Evolutionary conservation across 306 rosid species (phyloP).

Genomic region (Adenanthera pavonina): DNA sequence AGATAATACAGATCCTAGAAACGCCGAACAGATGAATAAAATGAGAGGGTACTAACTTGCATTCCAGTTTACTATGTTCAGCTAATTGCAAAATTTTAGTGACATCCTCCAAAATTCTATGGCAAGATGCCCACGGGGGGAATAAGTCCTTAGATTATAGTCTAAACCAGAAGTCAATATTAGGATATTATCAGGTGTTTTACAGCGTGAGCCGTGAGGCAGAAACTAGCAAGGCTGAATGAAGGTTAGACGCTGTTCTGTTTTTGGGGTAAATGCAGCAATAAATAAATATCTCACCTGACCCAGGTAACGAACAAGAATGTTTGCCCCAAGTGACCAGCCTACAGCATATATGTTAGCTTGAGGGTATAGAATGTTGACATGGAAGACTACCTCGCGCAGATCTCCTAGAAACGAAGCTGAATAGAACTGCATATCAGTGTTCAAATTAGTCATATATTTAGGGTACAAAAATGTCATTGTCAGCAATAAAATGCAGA

Average conservation of each 20-base stretch:
- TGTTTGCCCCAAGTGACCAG: constrained; percentile 98
- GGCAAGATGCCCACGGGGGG: background rate
- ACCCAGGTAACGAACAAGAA: constrained; percentile 91
- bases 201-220: background rate
- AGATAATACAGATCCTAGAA: background rate
- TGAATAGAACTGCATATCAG: constrained; percentile 91
- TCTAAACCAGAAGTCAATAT: background rate
- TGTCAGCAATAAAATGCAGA: background rate
- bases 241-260: background rate
- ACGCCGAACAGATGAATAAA: background rate
- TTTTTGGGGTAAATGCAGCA: background rate
- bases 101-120: background rate
- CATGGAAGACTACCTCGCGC: constrained; percentile 78
- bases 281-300: constrained; percentile 54
- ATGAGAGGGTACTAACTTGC: background rate
- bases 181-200: background rate
- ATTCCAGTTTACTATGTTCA: background rate
- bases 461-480: background rate
- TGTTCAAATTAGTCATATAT: constrained; percentile 1
- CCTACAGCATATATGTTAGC: constrained; percentile 89
- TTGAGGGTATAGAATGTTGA: constrained; percentile 61
- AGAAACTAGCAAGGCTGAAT: background rate
- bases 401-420: constrained; percentile 93
- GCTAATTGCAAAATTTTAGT: background rate
- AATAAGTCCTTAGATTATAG: background rate